Percentiles rank a stretch among this genome's conserved stretches.
phyloP scores from a whole-genome alignment of 1,284 basidiomycete species.

The Clitocybe nebularis region DNA sequence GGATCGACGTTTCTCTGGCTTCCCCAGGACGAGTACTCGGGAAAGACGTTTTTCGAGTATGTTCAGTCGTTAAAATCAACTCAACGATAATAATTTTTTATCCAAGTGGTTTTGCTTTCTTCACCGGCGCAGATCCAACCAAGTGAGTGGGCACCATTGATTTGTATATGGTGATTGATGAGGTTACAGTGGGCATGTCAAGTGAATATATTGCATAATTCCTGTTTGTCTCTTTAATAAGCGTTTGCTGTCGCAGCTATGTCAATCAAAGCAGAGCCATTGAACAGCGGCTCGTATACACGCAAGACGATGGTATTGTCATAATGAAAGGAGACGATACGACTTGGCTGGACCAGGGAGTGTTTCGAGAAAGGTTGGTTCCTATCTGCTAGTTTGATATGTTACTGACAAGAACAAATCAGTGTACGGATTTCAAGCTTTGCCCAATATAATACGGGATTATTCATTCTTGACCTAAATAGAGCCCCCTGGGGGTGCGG shows the following conservation, averaged over 20 bases:
- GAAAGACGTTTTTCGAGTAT: slow-evolving; percentile 52
- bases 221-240: not conserved
- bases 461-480: slow-evolving; percentile 68
- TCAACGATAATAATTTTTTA: slow-evolving; percentile 2
- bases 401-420: no score
- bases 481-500: slow-evolving; percentile 72
- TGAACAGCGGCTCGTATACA: slow-evolving; percentile 44
- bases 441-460: slow-evolving; percentile 55
- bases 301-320: slow-evolving; percentile 52
- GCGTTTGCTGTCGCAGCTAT: slow-evolving; percentile 37
- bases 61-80: slow-evolving; percentile 19
- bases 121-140: slow-evolving; percentile 57
- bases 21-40: slow-evolving; percentile 50
- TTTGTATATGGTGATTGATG: not conserved
- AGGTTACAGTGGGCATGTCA: slow-evolving; percentile 47
- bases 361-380: slow-evolving; percentile 53
- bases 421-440: slow-evolving; percentile 58
- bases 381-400: not conserved
- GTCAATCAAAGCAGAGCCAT: slow-evolving; percentile 47
- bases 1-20: slow-evolving; percentile 53
- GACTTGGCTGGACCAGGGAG: slow-evolving; percentile 45
- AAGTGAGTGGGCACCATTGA: slow-evolving; percentile 25
- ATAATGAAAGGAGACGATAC: slow-evolving; percentile 74
- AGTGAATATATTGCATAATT: slow-evolving; percentile 32
- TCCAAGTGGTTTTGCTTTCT: slow-evolving; percentile 55